A percentile compares a stretch with the other conserved stretches of the same genome.
Conservation (phyloP, 2,329 filamentous ascomycete species). For the Ophiosphaerella herpotricha region DNA sequence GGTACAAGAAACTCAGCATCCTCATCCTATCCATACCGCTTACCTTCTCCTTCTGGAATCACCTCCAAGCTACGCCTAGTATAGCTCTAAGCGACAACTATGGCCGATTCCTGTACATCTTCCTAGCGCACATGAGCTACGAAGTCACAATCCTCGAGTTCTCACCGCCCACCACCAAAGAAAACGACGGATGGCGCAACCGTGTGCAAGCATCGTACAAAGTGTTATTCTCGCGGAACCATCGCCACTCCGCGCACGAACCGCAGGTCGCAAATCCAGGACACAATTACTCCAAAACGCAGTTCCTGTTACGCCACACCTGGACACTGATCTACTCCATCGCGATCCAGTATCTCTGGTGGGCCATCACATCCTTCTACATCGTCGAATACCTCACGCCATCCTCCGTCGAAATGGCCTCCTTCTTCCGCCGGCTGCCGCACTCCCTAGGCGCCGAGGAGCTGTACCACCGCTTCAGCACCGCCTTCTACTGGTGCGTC, state of each 20-base stretch:
- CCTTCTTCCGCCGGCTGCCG: slow-evolving; percentile 11
- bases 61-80: slow-evolving; percentile 5
- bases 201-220: slow-evolving; percentile 10
- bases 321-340: background rate
- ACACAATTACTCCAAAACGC: background rate
- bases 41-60: slow-evolving; percentile 15
- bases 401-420: background rate
- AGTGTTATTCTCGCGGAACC: slow-evolving; percentile 14
- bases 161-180: slow-evolving; percentile 3
- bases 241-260: background rate
- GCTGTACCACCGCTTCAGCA: slow-evolving; percentile 3
- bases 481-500: slow-evolving; percentile 14
- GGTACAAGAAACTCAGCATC: slow-evolving; percentile 13
- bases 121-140: slow-evolving; percentile 21
- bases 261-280: background rate
- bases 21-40: slow-evolving; percentile 10
- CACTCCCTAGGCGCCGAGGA: slow-evolving; percentile 2
- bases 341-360: background rate
- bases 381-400: background rate
- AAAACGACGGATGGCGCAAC: slow-evolving; percentile 1
- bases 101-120: slow-evolving; percentile 24
- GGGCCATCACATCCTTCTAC: background rate
- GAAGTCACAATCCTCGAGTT: slow-evolving; percentile 13
- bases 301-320: background rate
- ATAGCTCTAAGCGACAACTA: slow-evolving; percentile 15